A percentile compares a stretch with the other conserved stretches of the same genome.
These are phyloP conservation scores for Gnaphalium uliginosum DNA, from an alignment of 129 eudicot species.

Conservation along the genomic window DNA sequence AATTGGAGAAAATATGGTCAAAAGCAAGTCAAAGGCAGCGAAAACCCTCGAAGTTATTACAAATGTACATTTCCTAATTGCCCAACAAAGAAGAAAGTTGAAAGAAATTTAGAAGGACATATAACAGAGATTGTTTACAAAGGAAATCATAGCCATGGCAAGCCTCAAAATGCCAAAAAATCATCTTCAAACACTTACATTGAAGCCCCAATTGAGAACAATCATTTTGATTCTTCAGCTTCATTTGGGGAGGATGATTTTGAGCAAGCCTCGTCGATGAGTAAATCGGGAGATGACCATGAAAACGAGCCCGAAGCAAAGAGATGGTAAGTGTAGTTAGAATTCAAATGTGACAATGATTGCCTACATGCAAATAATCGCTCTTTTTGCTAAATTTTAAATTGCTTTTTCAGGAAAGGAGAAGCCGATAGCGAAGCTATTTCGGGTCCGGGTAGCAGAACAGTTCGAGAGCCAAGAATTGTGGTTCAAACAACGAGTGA, in stretches of 20 bases:
- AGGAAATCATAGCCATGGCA: conserved; percentile 87
- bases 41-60: conserved; percentile 94
- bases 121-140: conserved; percentile 91
- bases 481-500: conserved; percentile 97
- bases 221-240: conserved; percentile 59
- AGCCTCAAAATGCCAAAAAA: conserved; percentile 81
- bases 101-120: conserved; percentile 73
- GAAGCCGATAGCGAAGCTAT: conserved; percentile 79
- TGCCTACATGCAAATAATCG: neutral
- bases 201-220: conserved; percentile 41
- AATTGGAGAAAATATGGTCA: conserved; percentile 98
- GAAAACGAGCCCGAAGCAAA: conserved; percentile 84
- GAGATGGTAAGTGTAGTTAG: conserved; percentile 61
- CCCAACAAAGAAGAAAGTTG: conserved; percentile 94
- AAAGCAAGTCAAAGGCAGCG: conserved; percentile 94
- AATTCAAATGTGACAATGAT: neutral
- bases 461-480: conserved; percentile 84
- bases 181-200: conserved; percentile 55
- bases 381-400: neutral
- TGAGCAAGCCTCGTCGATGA: conserved; percentile 74
- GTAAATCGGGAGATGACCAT: conserved; percentile 71
- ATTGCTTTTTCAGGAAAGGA: conserved; percentile 64
- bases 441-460: conserved; percentile 73
- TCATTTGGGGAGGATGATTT: conserved; percentile 82
- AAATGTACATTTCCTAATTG: conserved; percentile 78